Conservation (phyloP, 257 asterid genomes). For the Penstemon eatonii region DNA sequence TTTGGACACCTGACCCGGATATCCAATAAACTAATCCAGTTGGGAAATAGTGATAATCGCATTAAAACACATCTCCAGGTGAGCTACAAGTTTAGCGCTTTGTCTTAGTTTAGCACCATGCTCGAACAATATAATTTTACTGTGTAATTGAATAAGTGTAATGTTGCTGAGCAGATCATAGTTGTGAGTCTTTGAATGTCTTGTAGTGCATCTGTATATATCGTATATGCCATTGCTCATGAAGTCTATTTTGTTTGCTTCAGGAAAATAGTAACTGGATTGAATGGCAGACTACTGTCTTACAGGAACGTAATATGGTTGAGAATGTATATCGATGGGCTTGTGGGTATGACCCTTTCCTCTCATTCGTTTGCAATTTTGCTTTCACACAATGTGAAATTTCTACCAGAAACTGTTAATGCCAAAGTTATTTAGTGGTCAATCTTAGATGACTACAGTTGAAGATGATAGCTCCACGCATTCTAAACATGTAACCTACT, state of each 20-base stretch:
- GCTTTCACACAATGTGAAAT: background rate
- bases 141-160: constrained; percentile 11
- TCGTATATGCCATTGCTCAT: constrained; percentile 8
- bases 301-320: constrained; percentile 72
- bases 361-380: constrained; percentile 6
- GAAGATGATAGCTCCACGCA: background rate
- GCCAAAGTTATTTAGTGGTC: background rate
- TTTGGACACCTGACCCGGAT: constrained; percentile 83
- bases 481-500: constrained; percentile 1
- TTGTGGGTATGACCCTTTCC: constrained; percentile 73
- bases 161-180: constrained; percentile 13
- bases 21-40: constrained; percentile 75
- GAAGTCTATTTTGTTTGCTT: constrained; percentile 25
- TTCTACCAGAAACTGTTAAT: background rate
- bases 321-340: constrained; percentile 89
- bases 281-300: constrained; percentile 69
- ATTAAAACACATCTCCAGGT: constrained; percentile 79
- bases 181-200: background rate
- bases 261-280: constrained; percentile 79
- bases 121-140: background rate
- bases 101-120: constrained; percentile 1
- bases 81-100: constrained; percentile 22
- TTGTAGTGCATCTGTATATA: constrained; percentile 6
- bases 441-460: constrained; percentile 14
- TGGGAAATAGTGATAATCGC: constrained; percentile 50